Base-by-base conservation (phyloP, 1,284 basidiomycete species). In the Heterobasidion irregulare region DNA sequence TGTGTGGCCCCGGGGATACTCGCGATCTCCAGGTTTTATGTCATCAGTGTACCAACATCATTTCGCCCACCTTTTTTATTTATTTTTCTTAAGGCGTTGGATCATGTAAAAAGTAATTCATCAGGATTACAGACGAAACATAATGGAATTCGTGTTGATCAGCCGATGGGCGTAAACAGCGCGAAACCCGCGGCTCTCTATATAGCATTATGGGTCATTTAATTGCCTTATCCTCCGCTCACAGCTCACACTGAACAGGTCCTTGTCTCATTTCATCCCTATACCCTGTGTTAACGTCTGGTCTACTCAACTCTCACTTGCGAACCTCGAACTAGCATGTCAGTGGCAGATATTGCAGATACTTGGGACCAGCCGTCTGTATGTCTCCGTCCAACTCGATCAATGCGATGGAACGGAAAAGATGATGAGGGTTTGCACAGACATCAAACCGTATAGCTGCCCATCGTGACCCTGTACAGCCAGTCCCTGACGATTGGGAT, bases 401-500 rank as follows among this genome's bases (percentile, higher is more conserved):
- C 15, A 12, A 35, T 15, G n/a, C 50, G n/a, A 26, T 16, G 9
- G 18, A 38, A 51, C 50, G 8, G n/a, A 38, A 10, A 48, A n/a
- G 26, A 8, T 48, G 36, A 10, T 15, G 38, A 26, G 26, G 26
- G 26, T 26, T 41, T 41, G 2, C 6, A 34, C 16, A 52, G 51
- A 38, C 13, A 52, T 52, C 51, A 32, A 19, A 26, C 26, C 26
- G 38, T 41, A 12, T 38, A n/a, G 15, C n/a, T 19, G 3, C 15
- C 8, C 53, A 45, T 10, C 46, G 32, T 8, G 32, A 34, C 34
- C 54, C 26, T 35, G 18, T 50, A 18, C 47, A 36, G 12, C 12
- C 55, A 6, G 43, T 59, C 36, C 59, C 54, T 13, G 74, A 76
- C 50, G 75, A 73, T 57, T 78, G 77, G 77, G 76, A 77, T 49